These are phyloP conservation scores for Helotiales sp. DNA, from an alignment of 2,329 filamentous ascomycete species.

Conservation along the genomic window DNA sequence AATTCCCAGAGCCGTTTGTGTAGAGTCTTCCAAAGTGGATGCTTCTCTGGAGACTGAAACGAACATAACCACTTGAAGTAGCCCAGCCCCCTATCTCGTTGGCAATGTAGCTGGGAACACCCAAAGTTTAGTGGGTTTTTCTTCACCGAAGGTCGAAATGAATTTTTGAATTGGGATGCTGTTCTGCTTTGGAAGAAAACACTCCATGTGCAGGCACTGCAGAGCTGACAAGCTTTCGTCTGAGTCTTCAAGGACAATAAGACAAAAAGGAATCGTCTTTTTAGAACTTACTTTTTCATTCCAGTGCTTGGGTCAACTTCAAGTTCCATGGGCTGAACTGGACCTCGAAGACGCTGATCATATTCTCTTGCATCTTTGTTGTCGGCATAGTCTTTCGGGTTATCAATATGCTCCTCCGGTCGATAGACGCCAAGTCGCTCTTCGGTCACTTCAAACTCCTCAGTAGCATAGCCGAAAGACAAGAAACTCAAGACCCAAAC, in stretches of 20 bases:
- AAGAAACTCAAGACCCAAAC: constrained; percentile 83
- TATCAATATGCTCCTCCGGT: constrained; percentile 76
- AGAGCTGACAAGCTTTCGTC: too few species aligned
- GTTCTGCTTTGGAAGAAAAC: too few species aligned
- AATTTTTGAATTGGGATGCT: too few species aligned
- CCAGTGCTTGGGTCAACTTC: constrained; percentile 77
- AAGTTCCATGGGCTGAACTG: constrained; percentile 72
- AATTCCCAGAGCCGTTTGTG: constrained; percentile 63
- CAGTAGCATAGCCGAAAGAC: constrained; percentile 83
- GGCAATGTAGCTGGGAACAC: constrained; percentile 72
- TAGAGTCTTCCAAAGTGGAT: constrained; percentile 81
- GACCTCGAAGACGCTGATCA: constrained; percentile 80
- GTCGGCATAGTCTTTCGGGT: constrained; percentile 85
- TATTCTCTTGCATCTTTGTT: constrained; percentile 82
- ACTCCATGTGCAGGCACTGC: too few species aligned
- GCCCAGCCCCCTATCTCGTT: constrained; percentile 89
- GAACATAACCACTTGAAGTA: constrained; percentile 85
- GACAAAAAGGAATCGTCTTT: too few species aligned
- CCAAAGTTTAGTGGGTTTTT: too few species aligned
- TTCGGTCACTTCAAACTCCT: constrained; percentile 82
- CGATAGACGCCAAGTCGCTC: constrained; percentile 82
- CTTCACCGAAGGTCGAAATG: too few species aligned
- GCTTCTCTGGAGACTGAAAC: constrained; percentile 73
- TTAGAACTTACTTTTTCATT: constrained; percentile 89
- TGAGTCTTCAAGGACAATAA: too few species aligned